These are phyloP conservation scores for Coemansia sp. DNA, from an alignment of 192 early-diverging fungal genomes.

Conservation along the genomic window DNA sequence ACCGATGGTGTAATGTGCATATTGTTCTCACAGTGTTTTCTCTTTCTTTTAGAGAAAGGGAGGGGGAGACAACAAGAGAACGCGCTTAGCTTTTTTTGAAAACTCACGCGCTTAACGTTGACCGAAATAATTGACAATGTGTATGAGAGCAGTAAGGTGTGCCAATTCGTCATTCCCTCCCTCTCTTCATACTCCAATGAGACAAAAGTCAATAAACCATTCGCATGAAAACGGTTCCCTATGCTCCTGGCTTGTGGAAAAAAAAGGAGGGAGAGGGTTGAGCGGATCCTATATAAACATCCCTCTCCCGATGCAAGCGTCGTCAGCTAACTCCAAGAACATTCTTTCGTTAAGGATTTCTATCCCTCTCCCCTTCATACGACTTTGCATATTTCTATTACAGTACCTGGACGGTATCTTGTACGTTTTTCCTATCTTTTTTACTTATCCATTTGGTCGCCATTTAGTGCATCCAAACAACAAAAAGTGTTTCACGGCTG, in stretches of 20 bases:
- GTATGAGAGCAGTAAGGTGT: not conserved
- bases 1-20: not conserved
- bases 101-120: not conserved
- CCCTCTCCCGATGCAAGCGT: not conserved
- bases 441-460: constrained; percentile 1
- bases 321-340: not conserved
- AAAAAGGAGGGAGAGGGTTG: not conserved
- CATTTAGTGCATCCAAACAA: not conserved
- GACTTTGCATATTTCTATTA: not conserved
- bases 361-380: not conserved
- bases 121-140: not conserved
- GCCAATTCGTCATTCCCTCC: not conserved
- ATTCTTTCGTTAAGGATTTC: not conserved
- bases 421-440: constrained; percentile 1
- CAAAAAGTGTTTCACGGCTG: constrained; percentile 1
- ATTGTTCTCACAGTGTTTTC: not conserved
- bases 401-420: not conserved
- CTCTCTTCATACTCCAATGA: not conserved
- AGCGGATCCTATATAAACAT: not conserved
- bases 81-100: not conserved
- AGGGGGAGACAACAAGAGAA: not conserved
- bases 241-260: not conserved
- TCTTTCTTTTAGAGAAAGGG: not conserved
- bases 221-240: not conserved
- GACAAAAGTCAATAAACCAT: not conserved